Conservation (phyloP, 768 basidiomycete species). For the Lactarius tabidus region DNA sequence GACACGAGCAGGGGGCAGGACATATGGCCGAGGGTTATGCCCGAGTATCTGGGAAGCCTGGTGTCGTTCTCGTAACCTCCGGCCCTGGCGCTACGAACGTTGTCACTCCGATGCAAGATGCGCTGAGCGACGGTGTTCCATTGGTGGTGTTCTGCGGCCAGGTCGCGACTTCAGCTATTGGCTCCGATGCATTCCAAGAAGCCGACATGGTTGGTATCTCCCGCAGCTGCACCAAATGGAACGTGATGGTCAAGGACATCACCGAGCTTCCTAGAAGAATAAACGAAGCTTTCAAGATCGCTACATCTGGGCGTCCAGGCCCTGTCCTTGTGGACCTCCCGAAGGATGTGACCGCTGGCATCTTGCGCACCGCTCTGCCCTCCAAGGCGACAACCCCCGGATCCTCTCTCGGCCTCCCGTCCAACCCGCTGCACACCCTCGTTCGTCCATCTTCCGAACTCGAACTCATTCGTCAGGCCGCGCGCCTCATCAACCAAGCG, state of each 20-base stretch:
- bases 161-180: slow-evolving; percentile 98
- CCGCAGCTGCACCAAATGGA: slow-evolving; percentile 98
- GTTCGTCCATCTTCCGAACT: slow-evolving; percentile 43
- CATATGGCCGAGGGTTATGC: slow-evolving; percentile 99
- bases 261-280: slow-evolving; percentile 90
- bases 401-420: slow-evolving; percentile 62
- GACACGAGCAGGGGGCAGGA: slow-evolving; percentile 97
- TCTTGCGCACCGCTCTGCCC: slow-evolving; percentile 80
- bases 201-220: slow-evolving; percentile 97
- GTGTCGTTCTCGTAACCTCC: slow-evolving; percentile 96
- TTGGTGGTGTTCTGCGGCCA: slow-evolving; percentile 95
- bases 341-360: slow-evolving; percentile 96
- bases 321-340: slow-evolving; percentile 98
- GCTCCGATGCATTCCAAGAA: slow-evolving; percentile 99
- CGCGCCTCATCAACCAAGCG: slow-evolving; percentile 86
- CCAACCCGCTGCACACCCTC: slow-evolving; percentile 63
- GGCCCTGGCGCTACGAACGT: slow-evolving; percentile 98
- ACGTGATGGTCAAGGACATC: slow-evolving; percentile 99
- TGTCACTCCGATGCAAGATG: slow-evolving; percentile 97
- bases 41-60: slow-evolving; percentile 94
- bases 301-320: slow-evolving; percentile 93
- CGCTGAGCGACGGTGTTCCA: slow-evolving; percentile 89
- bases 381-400: slow-evolving; percentile 86
- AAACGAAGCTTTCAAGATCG: slow-evolving; percentile 99
- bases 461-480: slow-evolving; percentile 73